A percentile compares a stretch with the other conserved stretches of the same genome.
Evolutionary conservation across 192 early-diverging fungal species (phyloP).

Genomic region (Chytriomyces sp.): DNA sequence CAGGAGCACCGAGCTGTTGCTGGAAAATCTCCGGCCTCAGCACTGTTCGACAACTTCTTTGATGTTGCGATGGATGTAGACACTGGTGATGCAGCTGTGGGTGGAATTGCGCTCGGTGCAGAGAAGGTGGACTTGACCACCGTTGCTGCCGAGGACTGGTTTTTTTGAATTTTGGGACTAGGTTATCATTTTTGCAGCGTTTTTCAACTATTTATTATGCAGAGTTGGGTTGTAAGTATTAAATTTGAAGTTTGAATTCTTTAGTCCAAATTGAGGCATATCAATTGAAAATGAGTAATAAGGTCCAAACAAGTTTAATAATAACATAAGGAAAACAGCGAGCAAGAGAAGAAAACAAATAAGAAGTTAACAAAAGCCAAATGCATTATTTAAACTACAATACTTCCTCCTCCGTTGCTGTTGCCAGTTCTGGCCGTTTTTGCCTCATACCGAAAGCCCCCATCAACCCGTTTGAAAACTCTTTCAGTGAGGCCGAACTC

Average conservation of each 20-base stretch:
- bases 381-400: conserved; percentile 43
- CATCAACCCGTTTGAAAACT: conserved; percentile 24
- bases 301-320: too few relatives aligned
- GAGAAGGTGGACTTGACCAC: too few relatives aligned
- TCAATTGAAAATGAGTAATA: too few relatives aligned
- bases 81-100: not conserved
- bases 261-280: too few relatives aligned
- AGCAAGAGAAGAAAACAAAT: conserved; percentile 39
- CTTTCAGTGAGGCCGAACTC: conserved; percentile 17
- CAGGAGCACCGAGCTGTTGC: too few relatives aligned
- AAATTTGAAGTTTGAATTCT: too few relatives aligned
- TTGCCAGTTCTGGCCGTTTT: not conserved
- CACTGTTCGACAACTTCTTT: conserved; percentile 24
- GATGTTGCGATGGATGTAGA: conserved; percentile 22
- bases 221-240: too few relatives aligned
- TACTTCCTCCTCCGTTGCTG: conserved; percentile 7
- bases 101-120: not conserved
- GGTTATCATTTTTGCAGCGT: not conserved
- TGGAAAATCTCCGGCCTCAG: too few relatives aligned
- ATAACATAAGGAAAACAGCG: not conserved
- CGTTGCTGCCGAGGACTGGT: not conserved
- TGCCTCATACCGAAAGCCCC: conserved; percentile 5
- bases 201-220: too few relatives aligned
- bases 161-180: conserved; percentile 1
- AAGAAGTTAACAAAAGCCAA: conserved; percentile 50